Evolutionary conservation across 1,139 yeast species (phyloP).

Genomic region (Meyerozyma athensensis): DNA sequence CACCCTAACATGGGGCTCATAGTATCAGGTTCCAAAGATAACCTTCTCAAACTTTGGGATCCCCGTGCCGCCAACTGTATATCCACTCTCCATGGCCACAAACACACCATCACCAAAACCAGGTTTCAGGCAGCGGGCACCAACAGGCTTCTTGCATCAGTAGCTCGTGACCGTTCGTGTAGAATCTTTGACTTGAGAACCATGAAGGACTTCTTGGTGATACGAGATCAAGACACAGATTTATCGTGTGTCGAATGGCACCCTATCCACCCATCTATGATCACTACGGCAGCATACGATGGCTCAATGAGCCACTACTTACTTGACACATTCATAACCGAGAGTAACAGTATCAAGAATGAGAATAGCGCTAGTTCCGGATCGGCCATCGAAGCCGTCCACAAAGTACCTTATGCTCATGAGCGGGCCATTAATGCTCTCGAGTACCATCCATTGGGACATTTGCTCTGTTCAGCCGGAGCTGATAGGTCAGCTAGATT

Average conservation of each 20-base stretch:
- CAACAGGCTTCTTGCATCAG: constrained; percentile 72
- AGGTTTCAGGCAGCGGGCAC: constrained; percentile 73
- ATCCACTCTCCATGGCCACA: constrained; percentile 83
- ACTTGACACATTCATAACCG: constrained; percentile 50
- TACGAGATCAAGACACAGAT: constrained; percentile 81
- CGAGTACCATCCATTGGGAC: constrained; percentile 94
- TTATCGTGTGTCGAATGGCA: constrained; percentile 89
- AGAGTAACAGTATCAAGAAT: constrained; percentile 17
- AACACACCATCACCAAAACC: constrained; percentile 85
- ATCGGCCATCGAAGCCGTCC: constrained; percentile 44
- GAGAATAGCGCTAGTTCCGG: constrained; percentile 12
- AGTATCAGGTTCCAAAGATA: constrained; percentile 90
- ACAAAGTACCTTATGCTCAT: constrained; percentile 84
- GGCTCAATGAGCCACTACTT: constrained; percentile 81
- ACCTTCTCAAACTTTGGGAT: constrained; percentile 91
- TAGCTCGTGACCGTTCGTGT: constrained; percentile 84
- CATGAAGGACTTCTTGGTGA: constrained; percentile 70
- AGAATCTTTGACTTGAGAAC: constrained; percentile 82
- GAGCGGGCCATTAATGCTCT: constrained; percentile 88
- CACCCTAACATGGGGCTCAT: constrained; percentile 82
- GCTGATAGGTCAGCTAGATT: constrained; percentile 91
- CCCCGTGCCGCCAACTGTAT: constrained; percentile 75
- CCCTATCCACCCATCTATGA: constrained; percentile 75
- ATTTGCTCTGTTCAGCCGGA: constrained; percentile 85
- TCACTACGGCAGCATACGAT: constrained; percentile 85